phyloP scores from a whole-genome alignment of 352 stramenopile genomes.

The Aphanomyces invadans region DNA sequence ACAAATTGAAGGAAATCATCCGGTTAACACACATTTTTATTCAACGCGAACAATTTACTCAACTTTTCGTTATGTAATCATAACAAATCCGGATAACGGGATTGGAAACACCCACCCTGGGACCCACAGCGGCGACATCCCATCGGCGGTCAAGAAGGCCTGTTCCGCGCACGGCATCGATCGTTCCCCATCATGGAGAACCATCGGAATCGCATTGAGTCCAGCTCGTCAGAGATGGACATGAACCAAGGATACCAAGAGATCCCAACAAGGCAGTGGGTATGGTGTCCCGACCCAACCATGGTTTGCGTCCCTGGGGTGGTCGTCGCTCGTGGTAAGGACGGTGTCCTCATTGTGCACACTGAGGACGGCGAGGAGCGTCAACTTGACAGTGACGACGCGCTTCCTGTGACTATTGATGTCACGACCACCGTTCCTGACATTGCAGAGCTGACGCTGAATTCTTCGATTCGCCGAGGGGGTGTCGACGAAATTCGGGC shows the following conservation, averaged over 20 bases:
- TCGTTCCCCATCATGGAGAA: constrained; percentile 7
- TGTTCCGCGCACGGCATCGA: background rate
- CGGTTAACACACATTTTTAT: background rate
- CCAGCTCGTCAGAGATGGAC: background rate
- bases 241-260: constrained; percentile 6
- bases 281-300: constrained; percentile 20
- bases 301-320: constrained; percentile 12
- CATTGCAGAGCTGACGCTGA: constrained; percentile 14
- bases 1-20: background rate
- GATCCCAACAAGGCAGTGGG: constrained; percentile 6
- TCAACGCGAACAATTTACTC: background rate
- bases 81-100: too few species aligned
- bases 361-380: constrained; percentile 77
- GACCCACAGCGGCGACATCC: background rate
- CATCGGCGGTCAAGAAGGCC: background rate
- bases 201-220: constrained; percentile 14
- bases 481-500: background rate
- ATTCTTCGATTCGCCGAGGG: background rate
- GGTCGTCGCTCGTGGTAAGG: background rate
- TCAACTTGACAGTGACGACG: constrained; percentile 43
- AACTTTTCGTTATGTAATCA: too few species aligned
- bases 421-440: constrained; percentile 2
- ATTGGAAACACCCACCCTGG: background rate
- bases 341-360: constrained; percentile 44
- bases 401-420: constrained; percentile 28